phyloP scores from a whole-genome alignment of 2,329 filamentous ascomycete species.

The Xylariaceae sp. region DNA sequence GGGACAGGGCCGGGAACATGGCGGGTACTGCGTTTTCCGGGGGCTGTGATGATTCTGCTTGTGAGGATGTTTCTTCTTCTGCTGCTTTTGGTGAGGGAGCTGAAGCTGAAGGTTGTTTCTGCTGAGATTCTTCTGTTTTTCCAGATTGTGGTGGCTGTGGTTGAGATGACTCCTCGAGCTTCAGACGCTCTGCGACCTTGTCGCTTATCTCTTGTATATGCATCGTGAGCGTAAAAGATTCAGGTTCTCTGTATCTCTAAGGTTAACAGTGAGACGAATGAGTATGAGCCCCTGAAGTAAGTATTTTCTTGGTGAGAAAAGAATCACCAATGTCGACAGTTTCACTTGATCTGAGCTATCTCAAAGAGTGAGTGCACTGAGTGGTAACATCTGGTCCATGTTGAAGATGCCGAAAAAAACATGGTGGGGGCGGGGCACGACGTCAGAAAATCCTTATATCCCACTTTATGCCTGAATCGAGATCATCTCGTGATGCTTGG shows the following conservation, averaged over 20 bases:
- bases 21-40: constrained; percentile 6
- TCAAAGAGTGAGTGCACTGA: no score
- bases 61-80: not conserved
- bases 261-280: no score
- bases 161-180: constrained; percentile 33
- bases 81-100: no score
- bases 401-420: not conserved
- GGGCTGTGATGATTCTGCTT: constrained; percentile 2
- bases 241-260: no score
- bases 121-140: not conserved
- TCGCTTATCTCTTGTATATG: constrained; percentile 40
- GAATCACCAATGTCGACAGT: no score
- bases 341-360: no score
- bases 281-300: no score
- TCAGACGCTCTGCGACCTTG: constrained; percentile 31
- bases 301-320: no score
- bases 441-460: constrained; percentile 10
- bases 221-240: constrained; percentile 20
- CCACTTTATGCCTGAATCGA: constrained; percentile 7
- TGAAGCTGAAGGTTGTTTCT: no score
- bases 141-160: constrained; percentile 5
- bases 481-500: no score
- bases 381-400: no score
- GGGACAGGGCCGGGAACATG: constrained; percentile 41
- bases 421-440: constrained; percentile 12